Conservation (phyloP, 164 flowering plant genomes). For the Berberis vulgaris region DNA sequence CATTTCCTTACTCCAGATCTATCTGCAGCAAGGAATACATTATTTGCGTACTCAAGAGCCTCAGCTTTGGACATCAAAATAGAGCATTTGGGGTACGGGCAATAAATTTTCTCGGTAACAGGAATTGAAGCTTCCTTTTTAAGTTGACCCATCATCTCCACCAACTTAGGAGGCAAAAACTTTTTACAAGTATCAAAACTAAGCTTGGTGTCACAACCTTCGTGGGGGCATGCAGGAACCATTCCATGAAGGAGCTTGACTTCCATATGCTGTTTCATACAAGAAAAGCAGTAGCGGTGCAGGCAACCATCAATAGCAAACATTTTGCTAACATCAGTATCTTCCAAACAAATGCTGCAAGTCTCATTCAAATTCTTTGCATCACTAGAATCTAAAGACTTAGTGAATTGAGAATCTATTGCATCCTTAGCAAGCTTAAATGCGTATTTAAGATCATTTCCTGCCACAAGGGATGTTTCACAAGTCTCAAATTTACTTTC, state of each 20-base stretch:
- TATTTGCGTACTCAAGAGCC: conserved; percentile 21
- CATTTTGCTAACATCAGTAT: conserved; percentile 33
- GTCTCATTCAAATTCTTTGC: conserved; percentile 27
- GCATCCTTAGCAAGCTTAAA: conserved; percentile 66
- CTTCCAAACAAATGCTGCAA: conserved; percentile 76
- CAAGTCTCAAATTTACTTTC: conserved; percentile 33
- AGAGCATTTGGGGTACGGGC: conserved; percentile 83
- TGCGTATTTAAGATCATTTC: conserved; percentile 44
- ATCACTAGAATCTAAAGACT: conserved; percentile 16
- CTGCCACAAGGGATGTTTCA: conserved; percentile 26
- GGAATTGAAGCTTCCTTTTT: conserved; percentile 64
- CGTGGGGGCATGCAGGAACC: conserved; percentile 66
- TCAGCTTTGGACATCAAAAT: conserved; percentile 65
- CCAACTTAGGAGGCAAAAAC: conserved; percentile 48
- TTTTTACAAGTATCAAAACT: conserved; percentile 42
- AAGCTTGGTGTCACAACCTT: conserved; percentile 50
- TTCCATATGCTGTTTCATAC: conserved; percentile 83
- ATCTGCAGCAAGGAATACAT: conserved; percentile 10
- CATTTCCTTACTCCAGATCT: conserved; percentile 41
- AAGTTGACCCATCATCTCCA: conserved; percentile 47
- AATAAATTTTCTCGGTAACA: conserved; percentile 59
- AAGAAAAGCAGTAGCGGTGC: conserved; percentile 70
- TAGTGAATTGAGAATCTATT: conserved; percentile 43
- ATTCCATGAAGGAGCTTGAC: conserved; percentile 61
- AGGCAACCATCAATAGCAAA: conserved; percentile 54